phyloP scores from a whole-genome alignment of 352 stramenopile species.

The Pythium insidiosum region DNA sequence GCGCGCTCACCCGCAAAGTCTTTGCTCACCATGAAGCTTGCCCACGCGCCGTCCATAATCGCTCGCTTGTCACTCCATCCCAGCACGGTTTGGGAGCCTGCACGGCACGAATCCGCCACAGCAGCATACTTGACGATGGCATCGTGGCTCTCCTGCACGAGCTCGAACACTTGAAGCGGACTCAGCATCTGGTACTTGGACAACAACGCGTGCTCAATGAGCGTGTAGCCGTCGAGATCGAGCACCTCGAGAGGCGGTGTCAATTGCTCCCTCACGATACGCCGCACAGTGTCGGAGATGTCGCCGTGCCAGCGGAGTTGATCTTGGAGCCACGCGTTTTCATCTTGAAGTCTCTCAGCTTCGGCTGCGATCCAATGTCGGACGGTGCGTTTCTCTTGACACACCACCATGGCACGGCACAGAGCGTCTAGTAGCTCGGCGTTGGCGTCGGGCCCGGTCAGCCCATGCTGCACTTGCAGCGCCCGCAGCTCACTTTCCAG shows the following conservation, averaged over 20 bases:
- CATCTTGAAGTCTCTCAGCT: not conserved
- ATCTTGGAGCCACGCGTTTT: not conserved
- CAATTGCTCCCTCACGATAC: not conserved
- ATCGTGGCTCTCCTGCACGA: constrained; percentile 15
- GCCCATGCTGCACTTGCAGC: constrained; percentile 8
- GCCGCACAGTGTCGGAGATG: not conserved
- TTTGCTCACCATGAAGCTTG: constrained; percentile 26
- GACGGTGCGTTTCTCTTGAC: too few relatives aligned
- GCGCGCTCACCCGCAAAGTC: constrained; percentile 18
- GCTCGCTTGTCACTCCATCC: constrained; percentile 26
- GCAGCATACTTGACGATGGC: constrained; percentile 17
- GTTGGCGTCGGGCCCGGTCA: too few relatives aligned
- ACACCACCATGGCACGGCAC: too few relatives aligned
- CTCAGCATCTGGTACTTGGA: not conserved
- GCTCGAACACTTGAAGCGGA: not conserved
- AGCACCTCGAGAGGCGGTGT: not conserved
- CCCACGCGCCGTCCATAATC: constrained; percentile 22
- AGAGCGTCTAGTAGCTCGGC: too few relatives aligned
- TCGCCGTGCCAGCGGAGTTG: not conserved
- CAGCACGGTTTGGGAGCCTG: constrained; percentile 14
- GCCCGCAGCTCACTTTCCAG: constrained; percentile 18
- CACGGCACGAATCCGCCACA: constrained; percentile 10
- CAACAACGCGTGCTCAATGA: not conserved
- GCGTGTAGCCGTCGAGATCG: not conserved
- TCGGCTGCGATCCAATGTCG: too few relatives aligned